phyloP scores from a whole-genome alignment of 805 yeast genomes.

The Monosporozyma unispora region DNA sequence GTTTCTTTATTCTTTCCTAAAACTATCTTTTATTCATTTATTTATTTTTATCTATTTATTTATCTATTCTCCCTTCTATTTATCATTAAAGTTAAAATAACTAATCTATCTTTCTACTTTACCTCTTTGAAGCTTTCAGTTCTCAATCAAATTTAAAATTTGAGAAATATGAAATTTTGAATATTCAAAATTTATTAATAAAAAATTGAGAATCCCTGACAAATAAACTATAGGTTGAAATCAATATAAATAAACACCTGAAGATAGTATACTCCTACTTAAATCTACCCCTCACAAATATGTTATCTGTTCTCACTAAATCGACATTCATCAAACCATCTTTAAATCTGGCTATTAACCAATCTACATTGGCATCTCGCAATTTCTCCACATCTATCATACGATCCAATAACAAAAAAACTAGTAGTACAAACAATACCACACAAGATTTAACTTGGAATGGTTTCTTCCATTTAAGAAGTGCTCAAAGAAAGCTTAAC shows the following conservation, averaged over 20 bases:
- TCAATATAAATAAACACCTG: no score
- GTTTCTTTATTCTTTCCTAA: neutral
- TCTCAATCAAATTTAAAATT: neutral
- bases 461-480: conserved; percentile 67
- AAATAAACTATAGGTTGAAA: no score
- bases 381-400: neutral
- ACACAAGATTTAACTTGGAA: conserved; percentile 51
- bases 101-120: neutral
- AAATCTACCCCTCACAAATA: no score
- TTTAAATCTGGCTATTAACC: neutral
- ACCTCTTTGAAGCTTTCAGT: no score
- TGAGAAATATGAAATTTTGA: no score
- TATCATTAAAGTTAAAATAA: neutral
- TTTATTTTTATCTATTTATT: neutral
- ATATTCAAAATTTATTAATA: neutral
- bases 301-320: neutral
- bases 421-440: neutral
- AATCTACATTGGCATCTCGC: neutral
- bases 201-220: neutral
- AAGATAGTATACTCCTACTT: no score
- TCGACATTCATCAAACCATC: neutral
- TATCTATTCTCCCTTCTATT: neutral
- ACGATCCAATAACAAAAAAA: neutral
- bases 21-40: neutral
- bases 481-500: conserved; percentile 64